Evolutionary conservation across 371 early-diverging fungal genomes (phyloP).

Genomic region (Coemansia sp.): DNA sequence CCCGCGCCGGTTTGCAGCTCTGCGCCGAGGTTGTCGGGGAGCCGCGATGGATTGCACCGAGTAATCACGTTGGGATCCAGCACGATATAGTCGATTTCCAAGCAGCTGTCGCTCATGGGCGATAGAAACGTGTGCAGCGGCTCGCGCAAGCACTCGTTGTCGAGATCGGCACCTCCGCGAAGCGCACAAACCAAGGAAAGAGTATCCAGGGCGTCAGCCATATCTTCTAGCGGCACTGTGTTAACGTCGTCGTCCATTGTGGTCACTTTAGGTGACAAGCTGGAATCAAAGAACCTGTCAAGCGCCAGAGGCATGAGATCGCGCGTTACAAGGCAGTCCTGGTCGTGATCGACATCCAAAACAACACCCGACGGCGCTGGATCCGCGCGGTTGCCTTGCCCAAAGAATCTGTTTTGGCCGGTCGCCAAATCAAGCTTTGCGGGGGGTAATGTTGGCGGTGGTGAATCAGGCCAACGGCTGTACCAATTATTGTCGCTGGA

Average conservation of each 20-base stretch:
- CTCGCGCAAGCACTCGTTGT: conserved; percentile 25
- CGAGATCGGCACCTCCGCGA: conserved; percentile 4
- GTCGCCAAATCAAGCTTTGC: neutral
- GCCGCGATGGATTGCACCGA: conserved; percentile 18
- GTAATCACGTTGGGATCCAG: conserved; percentile 25
- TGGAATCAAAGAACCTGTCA: neutral
- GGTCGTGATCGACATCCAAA: neutral
- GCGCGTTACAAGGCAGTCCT: neutral
- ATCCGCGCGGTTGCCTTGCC: neutral
- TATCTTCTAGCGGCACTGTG: neutral
- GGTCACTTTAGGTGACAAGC: neutral
- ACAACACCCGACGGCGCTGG: neutral
- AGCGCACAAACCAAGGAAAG: conserved; percentile 19
- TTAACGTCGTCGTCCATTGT: neutral
- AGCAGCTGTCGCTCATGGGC: conserved; percentile 35
- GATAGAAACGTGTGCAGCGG: conserved; percentile 18
- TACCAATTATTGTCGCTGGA: conserved; percentile 8
- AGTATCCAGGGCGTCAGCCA: conserved; percentile 15
- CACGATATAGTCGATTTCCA: conserved; percentile 29
- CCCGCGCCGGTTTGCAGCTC: neutral
- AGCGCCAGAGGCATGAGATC: neutral
- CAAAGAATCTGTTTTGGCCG: conserved; percentile 6
- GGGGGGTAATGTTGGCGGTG: conserved; percentile 1
- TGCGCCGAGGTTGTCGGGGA: conserved; percentile 16
- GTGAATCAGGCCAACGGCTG: conserved; percentile 34